phyloP scores from a whole-genome alignment of 768 basidiomycete species.

The Termitomyces titanicus region DNA sequence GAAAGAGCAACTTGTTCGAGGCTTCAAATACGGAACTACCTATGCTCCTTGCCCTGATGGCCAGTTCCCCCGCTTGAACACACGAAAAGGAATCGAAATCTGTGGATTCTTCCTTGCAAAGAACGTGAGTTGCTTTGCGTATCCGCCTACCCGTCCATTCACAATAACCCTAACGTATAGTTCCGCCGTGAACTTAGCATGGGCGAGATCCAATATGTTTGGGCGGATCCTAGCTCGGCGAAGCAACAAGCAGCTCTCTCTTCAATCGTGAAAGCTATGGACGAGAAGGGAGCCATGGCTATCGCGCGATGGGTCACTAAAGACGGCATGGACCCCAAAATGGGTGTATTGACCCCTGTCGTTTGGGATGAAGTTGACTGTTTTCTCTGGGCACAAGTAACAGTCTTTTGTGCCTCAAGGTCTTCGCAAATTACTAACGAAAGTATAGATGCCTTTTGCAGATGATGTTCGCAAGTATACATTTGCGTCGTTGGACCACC shows the following conservation, averaged over 20 bases:
- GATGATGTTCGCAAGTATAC: slow-evolving; percentile 89
- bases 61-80: slow-evolving; percentile 72
- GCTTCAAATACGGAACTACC: slow-evolving; percentile 88
- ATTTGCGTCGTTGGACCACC: slow-evolving; percentile 75
- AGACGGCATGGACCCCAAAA: slow-evolving; percentile 76
- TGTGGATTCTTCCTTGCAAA: slow-evolving; percentile 73
- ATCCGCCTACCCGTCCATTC: background rate
- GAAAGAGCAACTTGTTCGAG: slow-evolving; percentile 74
- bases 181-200: slow-evolving; percentile 80
- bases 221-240: slow-evolving; percentile 64
- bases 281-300: slow-evolving; percentile 59
- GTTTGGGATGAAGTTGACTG: slow-evolving; percentile 70
- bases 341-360: slow-evolving; percentile 72
- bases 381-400: slow-evolving; percentile 79
- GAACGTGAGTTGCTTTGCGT: slow-evolving; percentile 43
- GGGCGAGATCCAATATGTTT: slow-evolving; percentile 85
- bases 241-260: slow-evolving; percentile 83
- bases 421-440: background rate
- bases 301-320: slow-evolving; percentile 80
- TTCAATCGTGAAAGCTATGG: slow-evolving; percentile 83
- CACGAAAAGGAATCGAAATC: slow-evolving; percentile 83
- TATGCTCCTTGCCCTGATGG: slow-evolving; percentile 86
- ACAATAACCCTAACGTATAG: slow-evolving; percentile 31
- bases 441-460: slow-evolving; percentile 82
- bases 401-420: no score